These are phyloP conservation scores for Arachis hypogaea DNA, from an alignment of 306 rosid genomes.

Conservation along the genomic window DNA sequence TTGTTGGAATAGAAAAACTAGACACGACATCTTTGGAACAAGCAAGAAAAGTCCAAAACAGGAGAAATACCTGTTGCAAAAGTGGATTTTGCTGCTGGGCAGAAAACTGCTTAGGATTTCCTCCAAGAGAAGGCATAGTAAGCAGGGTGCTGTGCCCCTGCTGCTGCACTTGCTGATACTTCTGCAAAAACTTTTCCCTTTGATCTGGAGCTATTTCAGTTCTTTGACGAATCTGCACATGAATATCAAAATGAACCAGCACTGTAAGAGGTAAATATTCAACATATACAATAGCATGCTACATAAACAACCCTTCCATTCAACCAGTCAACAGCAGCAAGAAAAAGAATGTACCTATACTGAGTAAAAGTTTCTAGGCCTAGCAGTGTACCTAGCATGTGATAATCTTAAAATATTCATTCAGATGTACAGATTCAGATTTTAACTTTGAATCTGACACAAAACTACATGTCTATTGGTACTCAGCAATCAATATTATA, in stretches of 20 bases:
- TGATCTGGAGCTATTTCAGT: constrained; percentile 96
- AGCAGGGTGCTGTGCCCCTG: constrained; percentile 83
- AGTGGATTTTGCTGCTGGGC: constrained; percentile 84
- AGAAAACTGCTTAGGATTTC: constrained; percentile 84
- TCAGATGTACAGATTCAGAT: constrained; percentile 8
- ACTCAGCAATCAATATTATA: constrained; percentile 10
- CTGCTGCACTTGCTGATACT: constrained; percentile 93
- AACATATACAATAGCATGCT: neutral
- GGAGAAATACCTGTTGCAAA: constrained; percentile 69
- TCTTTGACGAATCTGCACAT: constrained; percentile 90
- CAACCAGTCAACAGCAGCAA: constrained; percentile 28
- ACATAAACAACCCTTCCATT: constrained; percentile 22
- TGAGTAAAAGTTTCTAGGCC: constrained; percentile 15
- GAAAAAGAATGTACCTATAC: neutral
- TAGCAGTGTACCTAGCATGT: constrained; percentile 9
- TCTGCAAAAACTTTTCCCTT: constrained; percentile 94
- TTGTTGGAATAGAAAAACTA: too few species aligned
- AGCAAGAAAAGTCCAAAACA: too few species aligned
- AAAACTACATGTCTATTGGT: constrained; percentile 1
- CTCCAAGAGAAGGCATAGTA: constrained; percentile 82
- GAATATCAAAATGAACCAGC: constrained; percentile 42
- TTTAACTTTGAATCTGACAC: constrained; percentile 11
- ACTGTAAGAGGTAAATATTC: constrained; percentile 29
- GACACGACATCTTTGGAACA: too few species aligned
- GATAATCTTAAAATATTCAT: neutral